phyloP scores from a whole-genome alignment of 2,329 filamentous ascomycete genomes.

The Trichocomaceae sp. region DNA sequence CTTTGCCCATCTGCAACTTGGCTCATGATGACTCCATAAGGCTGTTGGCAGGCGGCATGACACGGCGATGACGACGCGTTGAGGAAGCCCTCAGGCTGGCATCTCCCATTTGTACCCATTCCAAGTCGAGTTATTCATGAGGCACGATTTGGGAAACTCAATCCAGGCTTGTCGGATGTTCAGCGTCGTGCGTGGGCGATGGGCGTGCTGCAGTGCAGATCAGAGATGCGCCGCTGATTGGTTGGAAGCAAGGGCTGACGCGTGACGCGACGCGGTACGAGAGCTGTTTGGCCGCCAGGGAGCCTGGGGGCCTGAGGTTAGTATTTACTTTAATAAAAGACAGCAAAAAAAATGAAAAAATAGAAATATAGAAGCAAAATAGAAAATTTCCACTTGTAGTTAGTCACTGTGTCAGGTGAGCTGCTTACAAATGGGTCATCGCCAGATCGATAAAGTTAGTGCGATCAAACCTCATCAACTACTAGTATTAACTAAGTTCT shows the following conservation, averaged over 20 bases:
- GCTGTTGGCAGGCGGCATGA: background rate
- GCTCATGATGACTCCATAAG: constrained; percentile 1
- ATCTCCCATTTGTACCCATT: background rate
- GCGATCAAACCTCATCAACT: constrained; percentile 4
- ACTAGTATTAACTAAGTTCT: no score
- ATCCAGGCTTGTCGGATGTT: background rate
- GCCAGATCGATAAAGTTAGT: constrained; percentile 5
- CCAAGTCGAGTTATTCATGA: background rate
- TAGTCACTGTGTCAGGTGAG: background rate
- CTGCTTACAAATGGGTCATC: constrained; percentile 5
- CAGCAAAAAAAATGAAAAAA: no score
- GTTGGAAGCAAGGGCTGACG: constrained; percentile 4
- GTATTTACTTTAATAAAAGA: no score
- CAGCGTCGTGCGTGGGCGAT: no score
- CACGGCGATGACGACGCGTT: background rate
- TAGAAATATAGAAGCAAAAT: background rate
- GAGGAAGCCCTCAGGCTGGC: background rate
- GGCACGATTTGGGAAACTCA: background rate
- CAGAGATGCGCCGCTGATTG: constrained; percentile 1
- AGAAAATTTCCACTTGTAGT: background rate
- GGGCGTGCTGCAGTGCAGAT: no score
- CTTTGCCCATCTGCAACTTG: background rate
- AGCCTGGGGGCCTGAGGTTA: no score
- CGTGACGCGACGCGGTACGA: constrained; percentile 11
- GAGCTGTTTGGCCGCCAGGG: no score